Conservation (phyloP, 768 basidiomycete genomes). For the Rickenella mellea region DNA sequence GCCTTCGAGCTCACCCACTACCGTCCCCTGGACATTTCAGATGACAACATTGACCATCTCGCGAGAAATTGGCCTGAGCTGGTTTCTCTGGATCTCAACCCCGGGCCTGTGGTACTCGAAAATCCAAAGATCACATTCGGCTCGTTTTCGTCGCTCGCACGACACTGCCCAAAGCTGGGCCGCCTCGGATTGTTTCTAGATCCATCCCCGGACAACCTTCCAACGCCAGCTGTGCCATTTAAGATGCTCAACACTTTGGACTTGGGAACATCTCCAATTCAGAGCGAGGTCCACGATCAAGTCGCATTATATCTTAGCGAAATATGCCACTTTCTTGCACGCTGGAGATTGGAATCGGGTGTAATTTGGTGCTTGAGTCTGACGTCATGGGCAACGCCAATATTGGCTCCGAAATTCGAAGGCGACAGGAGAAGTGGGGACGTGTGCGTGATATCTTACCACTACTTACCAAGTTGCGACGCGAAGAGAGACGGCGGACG, state of each 20-base stretch:
- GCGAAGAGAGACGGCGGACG: too few relatives aligned
- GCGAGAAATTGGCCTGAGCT: not conserved
- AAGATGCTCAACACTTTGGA: not conserved
- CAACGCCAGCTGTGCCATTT: not conserved
- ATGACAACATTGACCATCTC: not conserved
- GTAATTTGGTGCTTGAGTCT: not conserved
- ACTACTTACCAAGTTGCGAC: too few relatives aligned
- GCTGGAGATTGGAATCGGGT: not conserved
- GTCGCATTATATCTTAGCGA: not conserved
- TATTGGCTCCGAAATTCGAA: too few relatives aligned
- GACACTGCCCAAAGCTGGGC: not conserved
- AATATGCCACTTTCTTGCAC: not conserved
- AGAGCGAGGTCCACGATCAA: not conserved
- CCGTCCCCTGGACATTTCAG: not conserved
- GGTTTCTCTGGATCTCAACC: not conserved
- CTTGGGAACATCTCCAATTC: not conserved
- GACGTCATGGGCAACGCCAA: not conserved
- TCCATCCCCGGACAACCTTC: not conserved
- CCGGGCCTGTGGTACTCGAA: not conserved
- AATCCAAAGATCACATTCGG: not conserved
- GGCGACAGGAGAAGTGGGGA: too few relatives aligned
- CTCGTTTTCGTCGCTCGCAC: not conserved
- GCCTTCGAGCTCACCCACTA: not conserved
- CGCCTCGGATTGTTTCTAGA: not conserved
- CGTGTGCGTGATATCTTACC: too few relatives aligned